Evolutionary conservation across 1,284 basidiomycete genomes (phyloP), one percentile per base, ranked within the genome.

Genomic region (Wallemia mellicola): DNA sequence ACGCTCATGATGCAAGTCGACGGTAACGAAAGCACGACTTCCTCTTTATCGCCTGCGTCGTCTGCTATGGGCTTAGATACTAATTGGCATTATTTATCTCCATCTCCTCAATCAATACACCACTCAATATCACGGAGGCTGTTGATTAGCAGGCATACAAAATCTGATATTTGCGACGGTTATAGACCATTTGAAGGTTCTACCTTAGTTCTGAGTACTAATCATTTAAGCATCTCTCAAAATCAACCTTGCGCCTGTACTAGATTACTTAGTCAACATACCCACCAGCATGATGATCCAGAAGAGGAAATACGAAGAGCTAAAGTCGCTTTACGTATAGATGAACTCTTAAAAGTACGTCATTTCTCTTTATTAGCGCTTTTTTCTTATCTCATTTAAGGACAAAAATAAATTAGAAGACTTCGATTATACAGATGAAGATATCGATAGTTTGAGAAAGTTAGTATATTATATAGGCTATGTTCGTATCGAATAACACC

Each of bases 311-410:
- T 63, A 28, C 76, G 88, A 54, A 75, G 83, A 67, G 79, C 76
- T 57, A 80, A 80, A 63, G 79, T 86, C 7, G 87, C 86, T 1
- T 76, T 84, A 59, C 76, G 84, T 59, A 74, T 91, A 59, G 88
- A 94, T 67, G 85, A 89, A 70, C 68, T 86, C 59, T 72, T 91
- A 54, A 78, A 87, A 77, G 86, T 86, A 73, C 64, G 71, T 67
- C 32, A 58, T 32, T 59, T 56, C 17, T 1, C 38, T n/a, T 27
- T 2, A 14, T 58, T 28, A 19, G 1, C 26, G 58, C 33, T 19
- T 58, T 28, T 33, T 19, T n/a, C 27, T 58, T n/a, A 54, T 30
- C 24, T 25, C 27, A 28, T 27, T 15, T 67, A 91, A 83, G 17
- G 85, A 86, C 68, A 75, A 76, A 58, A 78, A 77, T 58, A 77